Evolutionary conservation across 202 grass and related monocot species (phyloP).

Genomic region (Cymbopogon flexuosus): DNA sequence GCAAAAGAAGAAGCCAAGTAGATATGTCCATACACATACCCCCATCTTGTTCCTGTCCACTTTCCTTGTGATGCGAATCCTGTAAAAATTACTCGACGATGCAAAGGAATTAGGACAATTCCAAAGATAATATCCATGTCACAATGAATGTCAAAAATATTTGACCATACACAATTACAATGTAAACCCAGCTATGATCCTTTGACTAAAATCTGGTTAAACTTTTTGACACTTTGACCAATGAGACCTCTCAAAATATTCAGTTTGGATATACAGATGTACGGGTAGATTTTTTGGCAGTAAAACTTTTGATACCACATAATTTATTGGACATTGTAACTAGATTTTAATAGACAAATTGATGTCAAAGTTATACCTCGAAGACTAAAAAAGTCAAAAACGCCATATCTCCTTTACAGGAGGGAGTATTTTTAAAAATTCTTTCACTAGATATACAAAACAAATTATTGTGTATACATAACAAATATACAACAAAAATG

Average conservation of each 20-base stretch:
- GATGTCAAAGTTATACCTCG: background rate
- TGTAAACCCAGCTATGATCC: conserved; percentile 3
- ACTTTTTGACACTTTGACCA: background rate
- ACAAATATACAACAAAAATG: background rate
- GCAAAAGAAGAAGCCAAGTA: conserved; percentile 22
- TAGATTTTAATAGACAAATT: background rate
- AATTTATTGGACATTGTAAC: background rate
- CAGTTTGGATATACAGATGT: background rate
- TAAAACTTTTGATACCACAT: background rate
- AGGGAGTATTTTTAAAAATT: background rate
- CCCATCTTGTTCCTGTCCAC: conserved; percentile 70
- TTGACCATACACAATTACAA: background rate
- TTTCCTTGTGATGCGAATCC: conserved; percentile 87
- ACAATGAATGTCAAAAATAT: conserved; percentile 6
- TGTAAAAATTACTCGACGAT: conserved; percentile 36
- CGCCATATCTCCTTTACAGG: background rate
- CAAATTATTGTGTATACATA: background rate
- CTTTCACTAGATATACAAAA: background rate
- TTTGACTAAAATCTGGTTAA: background rate
- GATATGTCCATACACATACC: conserved; percentile 44
- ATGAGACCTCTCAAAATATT: background rate
- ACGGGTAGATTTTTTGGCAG: background rate
- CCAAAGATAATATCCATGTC: conserved; percentile 1
- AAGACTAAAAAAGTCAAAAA: background rate
- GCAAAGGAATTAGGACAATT: conserved; percentile 26